A percentile compares a stretch with the other conserved stretches of the same genome.
Evolutionary conservation across 768 basidiomycete species (phyloP).

Genomic region (Crepidotus variabilis): DNA sequence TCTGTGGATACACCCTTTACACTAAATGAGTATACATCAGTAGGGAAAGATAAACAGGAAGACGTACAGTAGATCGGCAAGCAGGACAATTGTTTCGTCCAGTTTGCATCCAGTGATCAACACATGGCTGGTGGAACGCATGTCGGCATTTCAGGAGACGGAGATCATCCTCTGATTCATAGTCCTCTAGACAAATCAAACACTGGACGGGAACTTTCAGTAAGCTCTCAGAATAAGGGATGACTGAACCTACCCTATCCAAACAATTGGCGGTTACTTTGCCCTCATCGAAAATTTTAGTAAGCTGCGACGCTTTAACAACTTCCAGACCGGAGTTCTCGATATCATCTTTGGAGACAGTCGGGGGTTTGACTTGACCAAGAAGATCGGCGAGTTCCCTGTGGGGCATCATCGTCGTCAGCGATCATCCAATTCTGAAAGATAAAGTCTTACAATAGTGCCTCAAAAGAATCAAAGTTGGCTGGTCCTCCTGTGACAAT

Average conservation of each 20-base stretch:
- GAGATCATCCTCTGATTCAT: slow-evolving; percentile 71
- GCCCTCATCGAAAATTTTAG: slow-evolving; percentile 54
- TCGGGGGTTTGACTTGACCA: slow-evolving; percentile 79
- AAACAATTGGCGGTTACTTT: slow-evolving; percentile 73
- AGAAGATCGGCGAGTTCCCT: slow-evolving; percentile 83
- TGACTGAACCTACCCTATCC: slow-evolving; percentile 56
- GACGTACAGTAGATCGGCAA: slow-evolving; percentile 70
- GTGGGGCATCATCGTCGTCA: neutral
- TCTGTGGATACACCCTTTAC: slow-evolving; percentile 30
- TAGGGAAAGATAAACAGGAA: neutral
- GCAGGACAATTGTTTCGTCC: slow-evolving; percentile 92
- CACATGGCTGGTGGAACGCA: slow-evolving; percentile 86
- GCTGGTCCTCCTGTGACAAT: slow-evolving; percentile 77
- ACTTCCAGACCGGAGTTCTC: slow-evolving; percentile 78
- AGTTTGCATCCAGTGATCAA: slow-evolving; percentile 83
- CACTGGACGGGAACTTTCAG: slow-evolving; percentile 40
- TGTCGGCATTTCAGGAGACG: slow-evolving; percentile 82
- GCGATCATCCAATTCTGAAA: neutral
- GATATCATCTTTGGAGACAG: slow-evolving; percentile 80
- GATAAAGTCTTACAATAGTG: slow-evolving; percentile 50
- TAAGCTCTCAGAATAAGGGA: neutral
- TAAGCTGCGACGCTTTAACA: slow-evolving; percentile 55
- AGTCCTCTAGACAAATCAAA: slow-evolving; percentile 86
- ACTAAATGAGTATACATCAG: neutral
- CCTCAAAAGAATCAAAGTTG: slow-evolving; percentile 76